Base-by-base conservation (phyloP, 2,329 filamentous ascomycete genomes). In the Aspergillus sp. region DNA sequence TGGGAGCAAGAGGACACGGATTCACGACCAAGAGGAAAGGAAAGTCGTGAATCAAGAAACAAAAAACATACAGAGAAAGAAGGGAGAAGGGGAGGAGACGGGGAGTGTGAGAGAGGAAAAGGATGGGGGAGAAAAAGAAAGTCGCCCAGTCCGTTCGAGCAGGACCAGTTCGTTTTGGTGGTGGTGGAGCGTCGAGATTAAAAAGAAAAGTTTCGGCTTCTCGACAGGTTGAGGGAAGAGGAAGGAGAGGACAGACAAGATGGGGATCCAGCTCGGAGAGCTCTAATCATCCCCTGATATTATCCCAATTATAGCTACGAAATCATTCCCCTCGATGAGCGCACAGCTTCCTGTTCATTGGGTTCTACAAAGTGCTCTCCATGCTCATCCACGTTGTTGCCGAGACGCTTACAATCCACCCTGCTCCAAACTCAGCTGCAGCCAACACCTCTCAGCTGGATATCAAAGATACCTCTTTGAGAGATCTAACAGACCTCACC, bases 141-240 rank as follows among this genome's bases (percentile, higher is more conserved):
- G 59, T 41, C 54, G 64, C 58, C 54, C 58, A 57, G 61, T 60
- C 34, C 34, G 34, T 41, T 41, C 59, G 66, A 66, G 63, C 64
- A 64, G 65, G 62, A 61, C 51, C 54, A 60, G 61, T 50, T 59
- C 53, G 38, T 61, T 56, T 53, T 59, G 62, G 60, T 71, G 69
- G 72, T 69, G 69, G 72, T 69, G 69, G 71, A 73, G 67, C 70
- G 70, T 69, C 68, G 66, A 66, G 67, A 66, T 69, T 66, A 65
- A 68, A 67, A 69, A 61, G 65, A 68, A 68, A 67, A 62, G 64
- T 66, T 66, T 64, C 60, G 62, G 58, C 53, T 57, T 62, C 45
- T 41, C 34, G 34, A 19, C 15, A 13, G 17, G 17, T 46, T 46
- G 61, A 62, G 54, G 62, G 59, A 56, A 68, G 64, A 67, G 69